Base-by-base conservation (phyloP, 1,284 basidiomycete species). In the Lentinula novae-zelandiae region DNA sequence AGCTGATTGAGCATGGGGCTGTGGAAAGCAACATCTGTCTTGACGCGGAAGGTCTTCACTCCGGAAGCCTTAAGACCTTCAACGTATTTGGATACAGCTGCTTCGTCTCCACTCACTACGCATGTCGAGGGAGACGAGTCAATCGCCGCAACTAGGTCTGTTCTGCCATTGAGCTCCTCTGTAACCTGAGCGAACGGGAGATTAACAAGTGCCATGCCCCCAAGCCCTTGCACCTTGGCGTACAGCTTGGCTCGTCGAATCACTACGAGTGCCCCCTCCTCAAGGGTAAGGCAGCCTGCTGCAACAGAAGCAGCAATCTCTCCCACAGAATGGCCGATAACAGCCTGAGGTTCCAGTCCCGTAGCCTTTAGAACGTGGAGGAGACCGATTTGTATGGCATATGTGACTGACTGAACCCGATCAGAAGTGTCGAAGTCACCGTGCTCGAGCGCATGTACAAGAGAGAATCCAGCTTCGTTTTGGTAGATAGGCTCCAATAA, bases 221-320 rank as follows among this genome's bases (percentile, higher is more conserved):
- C 72, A 72, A 75, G 75, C 6, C 71, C 70, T 6, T 67, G 62
- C 6, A 55, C 71, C n/a, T 71, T 68, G 9, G 70, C 67, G 48
- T 74, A 68, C 10, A 72, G 66, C 36, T 69, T 68, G 3, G 73
- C 70, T 53, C 74, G 69, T 38, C 66, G 65, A 27, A 73, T 65
- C 4, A 73, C 73, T 38, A 76, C 69, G 68, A 54, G 69, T 68
- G 61, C 66, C 9, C 48, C 38, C 40, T 60, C 53, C 58, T 48
- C 20, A 50, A 50, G 31, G 34, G 54, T 58, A 15, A 40, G 57
- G 12, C 57, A 34, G 44, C 42, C 9, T 31, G 57, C 64, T 69
- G 31, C 53, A 73, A 74, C 75, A 61, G 73, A 69, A n/a, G 72
- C 73, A 15, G 73, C 71, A 61, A 76, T 73, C 62, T 76, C 75